Percentiles rank a stretch among this genome's conserved stretches.
Evolutionary conservation across 73 alveolate species (phyloP).

Genomic region (Loxodes magnus): DNA sequence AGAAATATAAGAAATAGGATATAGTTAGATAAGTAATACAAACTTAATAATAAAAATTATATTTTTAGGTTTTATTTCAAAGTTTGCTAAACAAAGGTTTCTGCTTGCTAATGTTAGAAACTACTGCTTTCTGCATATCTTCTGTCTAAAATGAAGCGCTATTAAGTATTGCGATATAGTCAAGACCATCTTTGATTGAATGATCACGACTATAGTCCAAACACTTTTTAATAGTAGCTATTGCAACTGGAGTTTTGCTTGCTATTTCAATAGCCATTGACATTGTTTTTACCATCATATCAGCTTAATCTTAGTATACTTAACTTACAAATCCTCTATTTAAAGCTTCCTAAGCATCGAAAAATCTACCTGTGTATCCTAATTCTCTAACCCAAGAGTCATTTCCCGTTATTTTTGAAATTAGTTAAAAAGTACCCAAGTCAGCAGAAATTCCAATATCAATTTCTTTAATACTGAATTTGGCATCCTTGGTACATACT

Average conservation of each 20-base stretch:
- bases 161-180: too few species aligned
- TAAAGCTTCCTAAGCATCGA: constrained; percentile 49
- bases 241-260: constrained; percentile 44
- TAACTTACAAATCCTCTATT: constrained; percentile 34
- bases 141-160: too few species aligned
- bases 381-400: constrained; percentile 56
- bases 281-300: constrained; percentile 18
- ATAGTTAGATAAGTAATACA: too few species aligned
- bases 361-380: constrained; percentile 51
- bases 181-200: constrained; percentile 29
- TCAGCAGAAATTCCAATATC: constrained; percentile 74
- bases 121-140: too few species aligned
- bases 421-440: constrained; percentile 46
- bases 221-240: constrained; percentile 18
- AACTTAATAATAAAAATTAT: too few species aligned
- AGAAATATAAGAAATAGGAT: too few species aligned
- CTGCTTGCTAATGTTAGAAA: too few species aligned
- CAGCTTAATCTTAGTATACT: constrained; percentile 26
- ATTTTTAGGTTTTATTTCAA: too few species aligned
- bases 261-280: constrained; percentile 31
- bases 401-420: constrained; percentile 26
- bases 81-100: too few species aligned
- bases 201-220: constrained; percentile 32
- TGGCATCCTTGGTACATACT: constrained; percentile 54
- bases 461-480: constrained; percentile 52